Percentiles rank a stretch among this genome's conserved stretches.
These are phyloP conservation scores for Kwoniella dejecticola DNA, from an alignment of 768 basidiomycete genomes.

Conservation along the genomic window DNA sequence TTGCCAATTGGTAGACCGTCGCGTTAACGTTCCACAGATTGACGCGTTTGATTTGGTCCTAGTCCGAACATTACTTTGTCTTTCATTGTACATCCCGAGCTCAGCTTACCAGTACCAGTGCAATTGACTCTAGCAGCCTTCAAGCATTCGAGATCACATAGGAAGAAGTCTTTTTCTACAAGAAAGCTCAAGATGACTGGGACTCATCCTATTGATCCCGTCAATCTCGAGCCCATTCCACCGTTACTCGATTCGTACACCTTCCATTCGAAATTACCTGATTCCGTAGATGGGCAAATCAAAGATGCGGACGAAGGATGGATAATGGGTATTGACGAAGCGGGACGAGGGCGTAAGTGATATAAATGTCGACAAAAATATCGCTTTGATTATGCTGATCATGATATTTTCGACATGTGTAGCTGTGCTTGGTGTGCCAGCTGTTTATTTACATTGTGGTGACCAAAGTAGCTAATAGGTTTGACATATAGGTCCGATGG, in stretches of 20 bases:
- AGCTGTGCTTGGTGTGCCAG: conserved; percentile 70
- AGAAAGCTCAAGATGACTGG: neutral
- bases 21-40: neutral
- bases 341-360: conserved; percentile 74
- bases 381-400: too few relatives aligned
- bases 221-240: conserved; percentile 37
- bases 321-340: conserved; percentile 98
- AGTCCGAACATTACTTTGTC: neutral
- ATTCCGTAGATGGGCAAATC: neutral
- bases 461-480: neutral
- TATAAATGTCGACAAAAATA: too few relatives aligned
- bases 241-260: conserved; percentile 43
- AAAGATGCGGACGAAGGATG: conserved; percentile 62
- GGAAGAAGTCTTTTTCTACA: neutral
- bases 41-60: conserved; percentile 3
- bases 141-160: too few relatives aligned
- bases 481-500: conserved; percentile 66
- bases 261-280: conserved; percentile 46
- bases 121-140: too few relatives aligned
- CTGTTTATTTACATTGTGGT: neutral
- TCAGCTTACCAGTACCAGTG: too few relatives aligned
- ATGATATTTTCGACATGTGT: neutral
- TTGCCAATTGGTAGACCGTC: neutral
- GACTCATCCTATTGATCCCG: conserved; percentile 34
- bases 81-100: neutral